These are phyloP conservation scores for Cladosporium sp. DNA, from an alignment of 2,329 filamentous ascomycete species.

Conservation along the genomic window DNA sequence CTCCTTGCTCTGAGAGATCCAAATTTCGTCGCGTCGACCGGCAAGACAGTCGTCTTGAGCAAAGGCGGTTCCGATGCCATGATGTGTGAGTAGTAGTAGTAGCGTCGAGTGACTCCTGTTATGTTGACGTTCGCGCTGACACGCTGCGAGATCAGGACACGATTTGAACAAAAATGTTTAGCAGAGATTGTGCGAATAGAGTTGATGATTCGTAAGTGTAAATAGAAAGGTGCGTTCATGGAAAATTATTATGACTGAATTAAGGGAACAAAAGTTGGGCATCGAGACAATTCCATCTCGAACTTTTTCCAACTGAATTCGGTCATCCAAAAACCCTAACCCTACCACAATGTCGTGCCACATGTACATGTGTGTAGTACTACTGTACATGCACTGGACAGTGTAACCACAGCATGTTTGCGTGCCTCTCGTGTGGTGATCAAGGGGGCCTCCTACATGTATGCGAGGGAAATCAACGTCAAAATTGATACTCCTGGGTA, in stretches of 20 bases:
- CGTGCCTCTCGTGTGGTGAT: too few relatives aligned
- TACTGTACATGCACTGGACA: neutral
- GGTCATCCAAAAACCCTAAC: neutral
- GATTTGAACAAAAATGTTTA: neutral
- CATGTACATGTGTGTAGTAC: neutral
- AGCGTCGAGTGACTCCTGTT: neutral
- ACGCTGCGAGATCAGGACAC: neutral
- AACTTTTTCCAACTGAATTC: slow-evolving; percentile 2
- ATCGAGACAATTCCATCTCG: slow-evolving; percentile 4
- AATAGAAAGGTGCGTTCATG: neutral
- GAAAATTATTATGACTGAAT: slow-evolving; percentile 2
- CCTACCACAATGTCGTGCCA: neutral
- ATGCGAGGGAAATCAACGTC: too few relatives aligned
- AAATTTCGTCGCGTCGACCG: slow-evolving; percentile 43
- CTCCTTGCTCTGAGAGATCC: slow-evolving; percentile 38
- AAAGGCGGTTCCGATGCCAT: slow-evolving; percentile 12
- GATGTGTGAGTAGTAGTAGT: slow-evolving; percentile 18
- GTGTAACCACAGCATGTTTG: neutral
- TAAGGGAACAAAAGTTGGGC: neutral
- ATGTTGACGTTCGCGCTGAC: neutral
- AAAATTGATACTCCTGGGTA: neutral
- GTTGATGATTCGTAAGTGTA: neutral
- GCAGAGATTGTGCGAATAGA: neutral
- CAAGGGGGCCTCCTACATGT: too few relatives aligned
- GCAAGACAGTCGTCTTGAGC: slow-evolving; percentile 39